These are phyloP conservation scores for Lachnellula subtilissima DNA, from an alignment of 2,329 filamentous ascomycete species.

Conservation along the genomic window DNA sequence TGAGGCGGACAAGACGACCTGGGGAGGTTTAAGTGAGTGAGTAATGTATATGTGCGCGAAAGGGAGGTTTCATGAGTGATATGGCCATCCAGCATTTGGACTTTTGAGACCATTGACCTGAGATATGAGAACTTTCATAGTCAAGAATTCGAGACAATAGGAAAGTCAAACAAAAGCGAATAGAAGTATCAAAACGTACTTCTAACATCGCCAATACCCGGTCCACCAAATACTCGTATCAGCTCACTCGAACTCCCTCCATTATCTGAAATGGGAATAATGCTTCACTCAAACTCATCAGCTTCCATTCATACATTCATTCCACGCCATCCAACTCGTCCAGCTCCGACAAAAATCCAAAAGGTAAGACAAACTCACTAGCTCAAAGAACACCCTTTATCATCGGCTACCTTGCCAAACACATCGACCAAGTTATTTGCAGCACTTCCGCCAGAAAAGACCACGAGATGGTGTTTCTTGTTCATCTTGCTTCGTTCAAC, in stretches of 20 bases:
- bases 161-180: not conserved
- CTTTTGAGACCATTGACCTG: too few relatives aligned
- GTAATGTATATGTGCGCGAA: not conserved
- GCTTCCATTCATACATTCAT: not conserved
- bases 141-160: constrained; percentile 1
- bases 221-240: constrained; percentile 90
- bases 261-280: constrained; percentile 95
- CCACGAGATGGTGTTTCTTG: constrained; percentile 49
- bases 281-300: constrained; percentile 58
- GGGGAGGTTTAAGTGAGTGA: not conserved
- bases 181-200: constrained; percentile 44
- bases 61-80: not conserved
- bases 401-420: constrained; percentile 55
- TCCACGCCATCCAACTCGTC: not conserved
- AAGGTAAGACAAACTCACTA: constrained; percentile 25
- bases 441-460: constrained; percentile 91
- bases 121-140: not conserved
- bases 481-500: not conserved
- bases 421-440: constrained; percentile 92
- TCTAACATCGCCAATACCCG: constrained; percentile 74
- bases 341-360: not conserved
- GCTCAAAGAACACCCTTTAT: constrained; percentile 29
- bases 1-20: constrained; percentile 87
- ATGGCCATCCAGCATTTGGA: not conserved
- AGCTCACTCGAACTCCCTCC: constrained; percentile 90